phyloP scores from a whole-genome alignment of 2,329 filamentous ascomycete genomes.

The Epichloe brachyelytri region DNA sequence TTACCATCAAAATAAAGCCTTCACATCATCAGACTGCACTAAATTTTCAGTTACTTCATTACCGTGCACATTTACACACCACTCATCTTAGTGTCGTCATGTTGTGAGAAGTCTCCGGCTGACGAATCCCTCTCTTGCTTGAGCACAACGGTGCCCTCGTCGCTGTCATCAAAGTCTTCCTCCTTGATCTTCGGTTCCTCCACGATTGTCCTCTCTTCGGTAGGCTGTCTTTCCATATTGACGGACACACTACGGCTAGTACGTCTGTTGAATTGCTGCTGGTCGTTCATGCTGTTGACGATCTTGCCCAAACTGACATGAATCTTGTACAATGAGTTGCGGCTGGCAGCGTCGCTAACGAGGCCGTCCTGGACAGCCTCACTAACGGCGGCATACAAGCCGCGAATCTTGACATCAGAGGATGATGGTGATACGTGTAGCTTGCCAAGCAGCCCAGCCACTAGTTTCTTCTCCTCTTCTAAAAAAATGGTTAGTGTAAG shows the following conservation, averaged over 20 bases:
- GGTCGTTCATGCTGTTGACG: conserved; percentile 44
- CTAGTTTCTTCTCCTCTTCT: conserved; percentile 78
- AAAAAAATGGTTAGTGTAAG: conserved; percentile 16
- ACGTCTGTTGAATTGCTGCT: conserved; percentile 22
- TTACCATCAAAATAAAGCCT: background rate
- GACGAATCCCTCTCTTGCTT: conserved; percentile 23
- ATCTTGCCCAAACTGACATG: conserved; percentile 56
- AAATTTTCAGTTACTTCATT: background rate
- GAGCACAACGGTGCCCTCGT: conserved; percentile 19
- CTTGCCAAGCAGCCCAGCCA: conserved; percentile 69
- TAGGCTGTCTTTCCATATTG: conserved; percentile 14
- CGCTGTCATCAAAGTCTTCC: conserved; percentile 29
- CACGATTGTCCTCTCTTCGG: conserved; percentile 26
- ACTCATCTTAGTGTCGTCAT: conserved; percentile 22
- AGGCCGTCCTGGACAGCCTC: conserved; percentile 51
- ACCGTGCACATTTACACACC: background rate
- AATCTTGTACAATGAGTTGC: conserved; percentile 55
- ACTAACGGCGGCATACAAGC: conserved; percentile 43
- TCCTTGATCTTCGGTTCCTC: conserved; percentile 35
- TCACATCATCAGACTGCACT: background rate
- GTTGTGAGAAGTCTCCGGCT: conserved; percentile 28
- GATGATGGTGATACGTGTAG: conserved; percentile 62
- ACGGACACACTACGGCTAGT: conserved; percentile 33
- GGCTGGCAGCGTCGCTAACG: conserved; percentile 45
- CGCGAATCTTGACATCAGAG: conserved; percentile 42